Evolutionary conservation across 257 asterid genomes (phyloP).

Genomic region (Primulina eburnea): DNA sequence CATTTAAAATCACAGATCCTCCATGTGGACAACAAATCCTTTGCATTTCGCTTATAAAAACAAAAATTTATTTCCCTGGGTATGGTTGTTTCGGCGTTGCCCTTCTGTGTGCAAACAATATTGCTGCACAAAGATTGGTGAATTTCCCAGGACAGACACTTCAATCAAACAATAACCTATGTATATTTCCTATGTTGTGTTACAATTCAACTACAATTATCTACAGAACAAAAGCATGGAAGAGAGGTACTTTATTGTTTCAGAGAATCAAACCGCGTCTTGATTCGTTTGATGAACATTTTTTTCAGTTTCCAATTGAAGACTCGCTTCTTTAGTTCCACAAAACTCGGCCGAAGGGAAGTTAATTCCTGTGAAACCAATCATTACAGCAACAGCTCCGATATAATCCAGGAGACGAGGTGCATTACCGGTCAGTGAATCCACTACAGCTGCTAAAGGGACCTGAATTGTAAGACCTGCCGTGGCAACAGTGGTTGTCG

Average conservation of each 20-base stretch:
- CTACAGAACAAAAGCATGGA: neutral
- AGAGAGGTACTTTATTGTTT: neutral
- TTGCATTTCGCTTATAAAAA: neutral
- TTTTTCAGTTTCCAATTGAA: conserved; percentile 49
- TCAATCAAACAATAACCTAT: neutral
- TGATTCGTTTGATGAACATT: conserved; percentile 19
- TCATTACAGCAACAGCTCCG: conserved; percentile 80
- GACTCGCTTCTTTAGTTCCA: conserved; percentile 36
- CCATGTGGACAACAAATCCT: neutral
- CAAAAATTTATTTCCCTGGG: neutral
- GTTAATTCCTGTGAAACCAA: conserved; percentile 81
- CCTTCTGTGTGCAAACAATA: neutral
- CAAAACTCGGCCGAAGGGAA: conserved; percentile 52
- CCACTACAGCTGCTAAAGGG: conserved; percentile 86
- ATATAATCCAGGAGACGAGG: conserved; percentile 56
- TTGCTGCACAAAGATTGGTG: neutral
- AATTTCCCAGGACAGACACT: neutral
- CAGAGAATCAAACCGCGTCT: conserved; percentile 21
- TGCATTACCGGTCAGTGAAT: conserved; percentile 64
- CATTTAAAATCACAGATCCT: neutral
- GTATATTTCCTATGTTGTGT: neutral
- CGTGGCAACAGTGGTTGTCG: conserved; percentile 90
- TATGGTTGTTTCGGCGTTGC: neutral
- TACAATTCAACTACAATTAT: neutral
- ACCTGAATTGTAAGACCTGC: conserved; percentile 98